phyloP scores from a whole-genome alignment of 2,329 filamentous ascomycete genomes.

The Talaromyces sp. region DNA sequence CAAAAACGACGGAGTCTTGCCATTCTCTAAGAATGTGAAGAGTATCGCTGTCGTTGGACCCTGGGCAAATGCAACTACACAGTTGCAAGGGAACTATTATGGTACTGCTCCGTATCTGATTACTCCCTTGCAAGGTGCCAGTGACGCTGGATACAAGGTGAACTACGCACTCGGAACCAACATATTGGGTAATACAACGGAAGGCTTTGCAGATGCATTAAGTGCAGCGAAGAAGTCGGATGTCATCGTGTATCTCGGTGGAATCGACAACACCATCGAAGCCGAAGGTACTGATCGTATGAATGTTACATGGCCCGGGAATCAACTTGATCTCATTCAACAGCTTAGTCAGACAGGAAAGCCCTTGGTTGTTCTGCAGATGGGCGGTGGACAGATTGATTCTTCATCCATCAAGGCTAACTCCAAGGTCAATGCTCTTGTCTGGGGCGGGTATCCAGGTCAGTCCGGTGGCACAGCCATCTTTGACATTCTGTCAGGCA shows the following conservation, averaged over 20 bases:
- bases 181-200: constrained; percentile 31
- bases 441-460: constrained; percentile 49
- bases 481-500: constrained; percentile 44
- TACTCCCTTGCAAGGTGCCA: constrained; percentile 54
- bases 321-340: constrained; percentile 42
- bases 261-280: constrained; percentile 45
- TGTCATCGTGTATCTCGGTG: constrained; percentile 42
- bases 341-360: constrained; percentile 39
- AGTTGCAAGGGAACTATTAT: constrained; percentile 61
- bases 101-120: constrained; percentile 57
- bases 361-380: constrained; percentile 43
- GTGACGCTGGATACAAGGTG: constrained; percentile 47
- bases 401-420: constrained; percentile 40
- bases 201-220: constrained; percentile 35
- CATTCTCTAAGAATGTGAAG: constrained; percentile 40
- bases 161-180: constrained; percentile 46
- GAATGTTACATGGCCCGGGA: constrained; percentile 44
- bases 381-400: constrained; percentile 48
- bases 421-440: constrained; percentile 40
- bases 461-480: constrained; percentile 46
- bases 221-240: constrained; percentile 37
- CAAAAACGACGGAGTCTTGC: constrained; percentile 52
- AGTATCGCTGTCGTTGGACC: constrained; percentile 57
- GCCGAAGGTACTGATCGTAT: constrained; percentile 43
- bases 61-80: constrained; percentile 58